Evolutionary conservation across 352 stramenopile genomes (phyloP).

Genomic region (Phytopythium mirpurense): DNA sequence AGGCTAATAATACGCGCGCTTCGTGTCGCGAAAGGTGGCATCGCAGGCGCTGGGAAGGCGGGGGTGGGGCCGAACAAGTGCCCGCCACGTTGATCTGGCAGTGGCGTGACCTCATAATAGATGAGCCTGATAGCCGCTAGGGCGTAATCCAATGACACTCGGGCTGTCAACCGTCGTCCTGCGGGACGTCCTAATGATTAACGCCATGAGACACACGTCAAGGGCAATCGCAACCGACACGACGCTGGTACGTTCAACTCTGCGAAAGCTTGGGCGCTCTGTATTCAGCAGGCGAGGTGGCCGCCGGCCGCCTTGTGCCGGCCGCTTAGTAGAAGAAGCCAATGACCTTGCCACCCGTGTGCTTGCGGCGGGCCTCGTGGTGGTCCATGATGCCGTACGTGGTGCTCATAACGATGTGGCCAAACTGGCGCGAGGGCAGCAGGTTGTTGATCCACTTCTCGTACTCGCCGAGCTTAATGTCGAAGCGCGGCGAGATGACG

Average conservation of each 20-base stretch:
- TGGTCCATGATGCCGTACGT: conserved; percentile 92
- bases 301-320: neutral
- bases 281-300: conserved; percentile 3
- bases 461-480: conserved; percentile 95
- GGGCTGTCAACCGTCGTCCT: no score
- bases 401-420: conserved; percentile 93
- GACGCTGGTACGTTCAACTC: neutral
- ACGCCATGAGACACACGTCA: no score
- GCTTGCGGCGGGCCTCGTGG: conserved; percentile 96
- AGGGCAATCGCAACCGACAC: no score
- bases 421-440: conserved; percentile 98
- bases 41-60: no score
- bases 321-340: conserved; percentile 99
- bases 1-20: no score
- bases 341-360: conserved; percentile 99
- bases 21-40: no score
- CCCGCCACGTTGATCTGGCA: no score
- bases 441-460: conserved; percentile 99
- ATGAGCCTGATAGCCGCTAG: no score
- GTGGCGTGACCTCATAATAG: no score
- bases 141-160: no score
- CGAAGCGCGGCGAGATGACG: conserved; percentile 99
- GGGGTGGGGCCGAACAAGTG: no score
- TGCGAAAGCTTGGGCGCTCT: conserved; percentile 6
- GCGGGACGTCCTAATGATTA: no score